These are phyloP conservation scores for Passiflora organensis DNA, from an alignment of 345 rosid genomes.

Conservation along the genomic window DNA sequence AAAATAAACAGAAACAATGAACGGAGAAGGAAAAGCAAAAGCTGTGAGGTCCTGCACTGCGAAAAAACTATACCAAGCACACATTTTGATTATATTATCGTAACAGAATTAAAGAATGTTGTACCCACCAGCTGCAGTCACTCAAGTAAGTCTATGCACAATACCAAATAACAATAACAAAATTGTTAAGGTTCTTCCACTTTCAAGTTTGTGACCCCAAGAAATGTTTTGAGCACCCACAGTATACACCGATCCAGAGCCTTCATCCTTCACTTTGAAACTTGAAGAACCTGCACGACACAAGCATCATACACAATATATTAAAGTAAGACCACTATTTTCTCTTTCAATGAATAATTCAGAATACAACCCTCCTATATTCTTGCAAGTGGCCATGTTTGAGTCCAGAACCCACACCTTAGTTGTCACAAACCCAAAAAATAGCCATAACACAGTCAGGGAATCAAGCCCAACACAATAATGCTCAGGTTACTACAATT, in stretches of 20 bases:
- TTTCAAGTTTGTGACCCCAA: slow-evolving; percentile 22
- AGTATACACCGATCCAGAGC: slow-evolving; percentile 36
- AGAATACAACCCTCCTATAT: too few relatives aligned
- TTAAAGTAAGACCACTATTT: too few relatives aligned
- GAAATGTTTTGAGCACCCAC: slow-evolving; percentile 49
- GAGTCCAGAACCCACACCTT: too few relatives aligned
- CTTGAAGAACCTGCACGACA: slow-evolving; percentile 61
- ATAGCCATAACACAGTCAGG: too few relatives aligned
- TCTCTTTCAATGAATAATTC: too few relatives aligned
- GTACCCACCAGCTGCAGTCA: slow-evolving; percentile 4
- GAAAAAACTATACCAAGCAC: background rate
- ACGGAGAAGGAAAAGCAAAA: too few relatives aligned
- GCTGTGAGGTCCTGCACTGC: too few relatives aligned
- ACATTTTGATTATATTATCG: slow-evolving; percentile 16
- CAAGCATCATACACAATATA: background rate
- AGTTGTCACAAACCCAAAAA: too few relatives aligned
- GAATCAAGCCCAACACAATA: too few relatives aligned
- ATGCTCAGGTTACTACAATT: too few relatives aligned
- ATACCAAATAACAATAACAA: slow-evolving; percentile 29
- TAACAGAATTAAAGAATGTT: slow-evolving; percentile 32
- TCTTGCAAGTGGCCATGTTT: too few relatives aligned
- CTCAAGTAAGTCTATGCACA: slow-evolving; percentile 32
- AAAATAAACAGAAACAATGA: too few relatives aligned
- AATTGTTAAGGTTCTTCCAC: slow-evolving; percentile 21
- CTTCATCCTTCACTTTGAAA: slow-evolving; percentile 57